Evolutionary conservation across 2,329 filamentous ascomycete genomes (phyloP).

Genomic region (Arthrobotrys sinensis): DNA sequence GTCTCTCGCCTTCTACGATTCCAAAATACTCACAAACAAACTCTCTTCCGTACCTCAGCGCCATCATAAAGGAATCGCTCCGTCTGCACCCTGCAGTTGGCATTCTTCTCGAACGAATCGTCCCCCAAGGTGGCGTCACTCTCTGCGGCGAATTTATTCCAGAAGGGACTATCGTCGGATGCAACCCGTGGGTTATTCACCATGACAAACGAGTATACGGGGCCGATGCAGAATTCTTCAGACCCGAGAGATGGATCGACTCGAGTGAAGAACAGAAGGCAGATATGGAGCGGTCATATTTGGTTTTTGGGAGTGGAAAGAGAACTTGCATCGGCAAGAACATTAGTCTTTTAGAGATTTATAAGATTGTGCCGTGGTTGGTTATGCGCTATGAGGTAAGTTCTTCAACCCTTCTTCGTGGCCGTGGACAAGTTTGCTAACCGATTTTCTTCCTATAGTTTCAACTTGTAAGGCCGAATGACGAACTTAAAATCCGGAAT

Average conservation of each 20-base stretch:
- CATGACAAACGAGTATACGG: constrained; percentile 69
- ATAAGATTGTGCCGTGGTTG: constrained; percentile 76
- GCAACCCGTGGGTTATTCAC: constrained; percentile 68
- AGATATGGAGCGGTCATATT: constrained; percentile 72
- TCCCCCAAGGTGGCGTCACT: constrained; percentile 68
- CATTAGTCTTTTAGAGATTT: constrained; percentile 76
- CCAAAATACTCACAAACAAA: constrained; percentile 61
- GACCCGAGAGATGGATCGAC: constrained; percentile 71
- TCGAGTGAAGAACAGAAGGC: constrained; percentile 66
- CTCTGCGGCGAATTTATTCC: constrained; percentile 67
- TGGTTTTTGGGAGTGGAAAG: constrained; percentile 71
- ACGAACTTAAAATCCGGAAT: constrained; percentile 75
- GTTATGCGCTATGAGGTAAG: constrained; percentile 75
- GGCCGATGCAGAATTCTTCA: constrained; percentile 69
- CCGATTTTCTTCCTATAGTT: constrained; percentile 68
- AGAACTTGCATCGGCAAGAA: constrained; percentile 74
- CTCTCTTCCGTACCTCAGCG: constrained; percentile 70
- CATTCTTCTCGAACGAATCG: constrained; percentile 71
- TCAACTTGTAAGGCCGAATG: constrained; percentile 71
- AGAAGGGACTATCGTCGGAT: constrained; percentile 67
- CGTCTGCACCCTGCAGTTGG: constrained; percentile 71
- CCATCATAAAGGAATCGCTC: constrained; percentile 72
- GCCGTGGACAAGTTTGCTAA: constrained; percentile 25
- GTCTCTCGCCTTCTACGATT: constrained; percentile 14
- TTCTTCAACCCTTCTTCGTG: neutral